phyloP scores from a whole-genome alignment of 2,329 filamentous ascomycete species.

The Leptoxyphium fumago region DNA sequence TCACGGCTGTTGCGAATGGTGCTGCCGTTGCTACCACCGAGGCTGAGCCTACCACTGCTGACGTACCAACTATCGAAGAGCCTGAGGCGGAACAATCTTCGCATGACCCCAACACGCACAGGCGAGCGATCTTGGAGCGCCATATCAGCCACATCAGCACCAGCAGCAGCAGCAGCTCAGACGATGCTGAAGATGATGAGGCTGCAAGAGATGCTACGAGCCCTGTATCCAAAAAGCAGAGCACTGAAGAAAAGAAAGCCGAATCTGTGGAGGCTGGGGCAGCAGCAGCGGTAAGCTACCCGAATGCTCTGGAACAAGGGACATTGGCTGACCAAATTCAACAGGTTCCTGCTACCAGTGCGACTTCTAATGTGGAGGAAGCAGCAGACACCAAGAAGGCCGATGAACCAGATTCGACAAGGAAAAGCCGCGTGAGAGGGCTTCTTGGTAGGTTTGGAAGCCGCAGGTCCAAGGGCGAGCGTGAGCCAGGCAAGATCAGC shows the following conservation, averaged over 20 bases:
- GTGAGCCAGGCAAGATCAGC: not conserved
- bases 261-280: conserved; percentile 1
- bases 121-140: conserved; percentile 13
- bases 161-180: conserved; percentile 5
- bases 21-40: not conserved
- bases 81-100: not conserved
- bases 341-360: not conserved
- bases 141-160: conserved; percentile 17
- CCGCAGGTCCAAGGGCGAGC: not conserved
- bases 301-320: too few relatives aligned
- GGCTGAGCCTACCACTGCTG: not conserved
- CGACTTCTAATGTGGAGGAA: conserved; percentile 1
- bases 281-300: not conserved
- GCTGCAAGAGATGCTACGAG: conserved; percentile 3
- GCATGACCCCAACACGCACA: not conserved
- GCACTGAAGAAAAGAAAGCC: not conserved
- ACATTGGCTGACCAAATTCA: too few relatives aligned
- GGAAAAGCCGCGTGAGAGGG: conserved; percentile 10
- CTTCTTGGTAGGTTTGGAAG: conserved; percentile 15
- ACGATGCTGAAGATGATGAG: conserved; percentile 1
- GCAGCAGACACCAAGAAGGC: not conserved
- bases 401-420: not conserved
- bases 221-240: conserved; percentile 1
- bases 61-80: not conserved
- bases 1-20: conserved; percentile 5